Evolutionary conservation across 1,139 yeast genomes (phyloP).

Genomic region (Entelexis paramagnoliae): DNA sequence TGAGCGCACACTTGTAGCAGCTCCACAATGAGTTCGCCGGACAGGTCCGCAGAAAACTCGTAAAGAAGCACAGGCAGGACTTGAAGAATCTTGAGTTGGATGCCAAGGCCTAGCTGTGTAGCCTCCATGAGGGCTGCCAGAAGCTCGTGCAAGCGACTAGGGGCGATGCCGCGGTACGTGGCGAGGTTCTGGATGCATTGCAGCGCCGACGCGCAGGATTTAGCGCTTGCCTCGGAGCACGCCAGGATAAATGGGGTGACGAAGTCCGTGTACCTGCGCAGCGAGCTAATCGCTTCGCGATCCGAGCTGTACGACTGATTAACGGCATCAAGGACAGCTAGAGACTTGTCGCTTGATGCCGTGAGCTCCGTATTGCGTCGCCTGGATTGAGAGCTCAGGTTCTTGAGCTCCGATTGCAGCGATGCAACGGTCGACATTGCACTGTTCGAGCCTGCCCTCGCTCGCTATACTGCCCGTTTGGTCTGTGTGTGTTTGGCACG

Average conservation of each 20-base stretch:
- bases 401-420: constrained; percentile 43
- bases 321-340: constrained; percentile 17
- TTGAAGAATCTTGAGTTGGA: constrained; percentile 80
- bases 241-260: constrained; percentile 63
- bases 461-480: background rate
- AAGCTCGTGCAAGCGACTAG: constrained; percentile 43
- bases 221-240: constrained; percentile 63
- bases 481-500: background rate
- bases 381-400: constrained; percentile 57
- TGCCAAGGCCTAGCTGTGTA: constrained; percentile 64
- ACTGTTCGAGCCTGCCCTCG: background rate
- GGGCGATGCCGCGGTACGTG: constrained; percentile 42
- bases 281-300: constrained; percentile 5
- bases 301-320: constrained; percentile 12
- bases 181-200: constrained; percentile 58
- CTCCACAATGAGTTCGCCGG: constrained; percentile 48
- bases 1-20: constrained; percentile 62
- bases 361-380: constrained; percentile 57
- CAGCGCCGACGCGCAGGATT: constrained; percentile 59
- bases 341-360: constrained; percentile 25
- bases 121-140: constrained; percentile 64
- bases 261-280: constrained; percentile 40
- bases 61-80: constrained; percentile 66
- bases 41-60: constrained; percentile 45
- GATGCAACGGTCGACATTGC: constrained; percentile 20